phyloP scores from a whole-genome alignment of 225 moss, liverwort and hornwort species.

The Physcomitrium patens region DNA sequence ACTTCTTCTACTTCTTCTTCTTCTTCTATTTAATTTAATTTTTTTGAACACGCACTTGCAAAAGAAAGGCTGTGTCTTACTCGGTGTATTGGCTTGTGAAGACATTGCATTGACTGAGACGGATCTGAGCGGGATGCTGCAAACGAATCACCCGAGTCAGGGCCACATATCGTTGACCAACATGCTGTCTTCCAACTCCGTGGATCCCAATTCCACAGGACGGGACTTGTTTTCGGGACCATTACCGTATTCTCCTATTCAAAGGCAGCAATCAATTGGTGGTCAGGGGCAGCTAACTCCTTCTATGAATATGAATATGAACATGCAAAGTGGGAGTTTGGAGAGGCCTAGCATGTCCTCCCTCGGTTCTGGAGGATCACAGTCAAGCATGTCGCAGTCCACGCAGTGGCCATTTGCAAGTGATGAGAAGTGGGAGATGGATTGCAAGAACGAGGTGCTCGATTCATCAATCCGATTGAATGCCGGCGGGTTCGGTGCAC shows the following conservation, averaged over 20 bases:
- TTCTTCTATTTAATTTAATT: neutral
- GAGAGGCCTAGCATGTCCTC: constrained; percentile 29
- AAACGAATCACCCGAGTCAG: constrained; percentile 31
- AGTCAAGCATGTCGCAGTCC: constrained; percentile 31
- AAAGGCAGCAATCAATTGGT: constrained; percentile 24
- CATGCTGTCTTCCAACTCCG: constrained; percentile 35
- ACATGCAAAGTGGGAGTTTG: constrained; percentile 16
- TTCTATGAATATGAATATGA: constrained; percentile 32
- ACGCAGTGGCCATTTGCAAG: constrained; percentile 35
- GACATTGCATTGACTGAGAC: constrained; percentile 45
- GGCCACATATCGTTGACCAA: constrained; percentile 37
- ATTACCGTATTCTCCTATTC: constrained; percentile 28
- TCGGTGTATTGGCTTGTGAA: constrained; percentile 4
- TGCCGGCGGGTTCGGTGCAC: constrained; percentile 15
- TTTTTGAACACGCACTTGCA: neutral
- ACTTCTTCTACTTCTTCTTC: too few relatives aligned
- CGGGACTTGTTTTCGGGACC: constrained; percentile 24
- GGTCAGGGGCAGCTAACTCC: constrained; percentile 21
- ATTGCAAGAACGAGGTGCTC: constrained; percentile 38
- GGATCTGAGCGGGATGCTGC: constrained; percentile 45
- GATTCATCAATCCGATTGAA: constrained; percentile 23
- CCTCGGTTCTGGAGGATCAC: constrained; percentile 17
- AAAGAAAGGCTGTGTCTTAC: neutral
- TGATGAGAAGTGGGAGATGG: constrained; percentile 42
- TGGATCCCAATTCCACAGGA: neutral